These are phyloP conservation scores for Basidiobolus meristosporus DNA, from an alignment of 371 early-diverging fungal species.

Conservation along the genomic window DNA sequence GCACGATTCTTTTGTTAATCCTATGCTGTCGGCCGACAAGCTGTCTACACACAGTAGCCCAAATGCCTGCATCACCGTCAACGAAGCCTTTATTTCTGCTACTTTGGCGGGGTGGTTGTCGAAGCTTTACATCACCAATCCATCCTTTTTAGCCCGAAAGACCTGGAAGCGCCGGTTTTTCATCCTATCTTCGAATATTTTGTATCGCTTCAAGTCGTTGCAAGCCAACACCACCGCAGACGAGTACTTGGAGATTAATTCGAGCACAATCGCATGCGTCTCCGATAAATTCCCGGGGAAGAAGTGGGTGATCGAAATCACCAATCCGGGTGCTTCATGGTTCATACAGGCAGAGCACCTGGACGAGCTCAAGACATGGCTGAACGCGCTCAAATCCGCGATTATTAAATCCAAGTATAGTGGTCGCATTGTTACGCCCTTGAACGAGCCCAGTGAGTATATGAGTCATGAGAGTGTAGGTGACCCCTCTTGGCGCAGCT, in stretches of 20 bases:
- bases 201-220: constrained; percentile 4
- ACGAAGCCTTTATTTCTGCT: neutral
- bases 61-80: neutral
- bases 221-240: neutral
- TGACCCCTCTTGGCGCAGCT: no score
- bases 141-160: constrained; percentile 3
- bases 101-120: neutral
- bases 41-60: no score
- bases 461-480: no score
- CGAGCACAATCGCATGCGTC: neutral
- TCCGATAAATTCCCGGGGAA: neutral
- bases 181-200: constrained; percentile 2
- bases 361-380: no score
- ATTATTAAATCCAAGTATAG: no score
- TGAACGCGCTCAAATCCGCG: no score
- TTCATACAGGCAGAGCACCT: no score
- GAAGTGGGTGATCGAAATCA: constrained; percentile 1
- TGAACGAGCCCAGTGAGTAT: no score
- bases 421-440: no score
- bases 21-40: no score
- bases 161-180: constrained; percentile 7
- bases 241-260: neutral
- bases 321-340: neutral
- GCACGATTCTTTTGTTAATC: no score
- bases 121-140: neutral